Conservation (phyloP, 306 rosid genomes). For the Quercus mongolica region DNA sequence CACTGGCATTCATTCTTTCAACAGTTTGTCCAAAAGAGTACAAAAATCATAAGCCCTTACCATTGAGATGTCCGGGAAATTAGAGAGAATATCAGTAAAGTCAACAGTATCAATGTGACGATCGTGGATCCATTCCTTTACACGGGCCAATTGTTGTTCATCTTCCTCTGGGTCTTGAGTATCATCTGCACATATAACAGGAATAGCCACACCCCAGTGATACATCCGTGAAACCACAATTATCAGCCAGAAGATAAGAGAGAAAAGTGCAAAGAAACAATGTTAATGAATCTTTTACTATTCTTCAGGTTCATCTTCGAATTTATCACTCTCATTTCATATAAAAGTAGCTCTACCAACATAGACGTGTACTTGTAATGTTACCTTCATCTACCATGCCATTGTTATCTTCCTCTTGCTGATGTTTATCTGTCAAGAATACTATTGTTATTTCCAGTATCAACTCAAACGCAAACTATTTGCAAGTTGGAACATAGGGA, state of each 20-base stretch:
- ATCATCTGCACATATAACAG: constrained; percentile 45
- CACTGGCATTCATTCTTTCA: not conserved
- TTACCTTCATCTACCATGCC: constrained; percentile 70
- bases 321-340: not conserved
- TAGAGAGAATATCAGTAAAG: constrained; percentile 71
- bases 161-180: constrained; percentile 83
- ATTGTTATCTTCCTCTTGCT: constrained; percentile 41
- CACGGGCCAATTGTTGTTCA: constrained; percentile 65
- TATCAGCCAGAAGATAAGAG: not conserved
- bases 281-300: not conserved
- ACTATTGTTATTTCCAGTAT: constrained; percentile 7
- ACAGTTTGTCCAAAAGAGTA: not conserved
- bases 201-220: not conserved
- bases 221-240: not conserved
- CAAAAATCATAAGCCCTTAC: constrained; percentile 35
- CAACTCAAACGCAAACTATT: constrained; percentile 3
- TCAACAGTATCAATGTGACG: constrained; percentile 59
- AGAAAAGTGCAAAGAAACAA: not conserved
- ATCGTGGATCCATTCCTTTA: constrained; percentile 74
- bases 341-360: not conserved
- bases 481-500: not conserved
- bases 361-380: not conserved
- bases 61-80: constrained; percentile 88
- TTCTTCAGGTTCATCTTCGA: not conserved
- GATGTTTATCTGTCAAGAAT: constrained; percentile 56